Percentiles rank a stretch among this genome's conserved stretches.
phyloP scores from a whole-genome alignment of 2,329 filamentous ascomycete genomes.

The Neonectria neomacrospora region DNA sequence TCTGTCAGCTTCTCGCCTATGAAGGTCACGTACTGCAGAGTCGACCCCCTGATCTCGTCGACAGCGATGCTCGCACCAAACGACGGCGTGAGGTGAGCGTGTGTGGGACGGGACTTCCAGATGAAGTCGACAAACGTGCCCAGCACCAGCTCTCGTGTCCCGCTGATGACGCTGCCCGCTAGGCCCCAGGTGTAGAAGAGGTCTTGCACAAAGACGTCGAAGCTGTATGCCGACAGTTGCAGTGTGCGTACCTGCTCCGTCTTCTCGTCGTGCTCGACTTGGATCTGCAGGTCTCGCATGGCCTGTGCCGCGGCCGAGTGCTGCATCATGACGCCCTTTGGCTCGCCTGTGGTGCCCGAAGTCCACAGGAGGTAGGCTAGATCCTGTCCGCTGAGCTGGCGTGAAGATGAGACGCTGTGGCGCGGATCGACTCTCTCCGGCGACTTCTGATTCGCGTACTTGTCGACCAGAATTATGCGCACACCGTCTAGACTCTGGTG shows the following conservation, averaged over 20 bases:
- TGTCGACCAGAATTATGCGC: slow-evolving; percentile 45
- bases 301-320: slow-evolving; percentile 45
- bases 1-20: slow-evolving; percentile 70
- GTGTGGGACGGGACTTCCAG: slow-evolving; percentile 61
- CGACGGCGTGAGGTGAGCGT: slow-evolving; percentile 71
- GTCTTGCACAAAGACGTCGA: slow-evolving; percentile 66
- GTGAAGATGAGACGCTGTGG: slow-evolving; percentile 24
- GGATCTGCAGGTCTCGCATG: background rate
- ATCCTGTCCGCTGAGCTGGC: slow-evolving; percentile 9
- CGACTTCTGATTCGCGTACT: slow-evolving; percentile 33
- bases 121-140: slow-evolving; percentile 65
- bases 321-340: slow-evolving; percentile 52
- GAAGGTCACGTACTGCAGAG: slow-evolving; percentile 68
- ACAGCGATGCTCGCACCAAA: slow-evolving; percentile 67
- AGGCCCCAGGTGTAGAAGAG: slow-evolving; percentile 71
- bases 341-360: slow-evolving; percentile 42
- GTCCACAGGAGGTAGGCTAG: slow-evolving; percentile 54
- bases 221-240: slow-evolving; percentile 52
- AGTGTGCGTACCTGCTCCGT: slow-evolving; percentile 40
- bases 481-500: slow-evolving; percentile 44
- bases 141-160: slow-evolving; percentile 65
- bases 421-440: slow-evolving; percentile 18
- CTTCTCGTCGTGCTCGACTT: slow-evolving; percentile 6
- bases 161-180: slow-evolving; percentile 70
- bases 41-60: slow-evolving; percentile 41